These are phyloP conservation scores for Aspergillus aculeatus DNA, from an alignment of 2,329 filamentous ascomycete species.

Conservation along the genomic window DNA sequence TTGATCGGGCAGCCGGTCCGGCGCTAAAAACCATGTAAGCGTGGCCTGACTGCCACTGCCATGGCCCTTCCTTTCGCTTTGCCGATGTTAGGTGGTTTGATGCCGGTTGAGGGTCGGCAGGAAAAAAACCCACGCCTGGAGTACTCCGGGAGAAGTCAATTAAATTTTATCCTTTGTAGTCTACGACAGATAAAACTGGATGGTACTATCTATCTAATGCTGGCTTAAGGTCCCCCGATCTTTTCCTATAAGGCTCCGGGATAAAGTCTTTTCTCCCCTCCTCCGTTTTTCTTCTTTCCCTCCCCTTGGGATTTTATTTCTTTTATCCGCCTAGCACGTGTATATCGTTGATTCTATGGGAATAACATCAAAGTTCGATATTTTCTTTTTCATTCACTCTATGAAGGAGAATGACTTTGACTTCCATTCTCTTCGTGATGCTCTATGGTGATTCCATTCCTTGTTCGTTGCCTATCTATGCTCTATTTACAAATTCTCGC, in stretches of 20 bases:
- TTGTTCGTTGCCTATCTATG: neutral
- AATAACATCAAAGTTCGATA: neutral
- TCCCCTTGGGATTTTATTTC: neutral
- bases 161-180: no score
- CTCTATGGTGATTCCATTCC: neutral
- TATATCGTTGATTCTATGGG: neutral
- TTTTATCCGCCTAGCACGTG: neutral
- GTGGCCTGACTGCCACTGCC: constrained; percentile 7
- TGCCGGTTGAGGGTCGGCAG: constrained; percentile 1
- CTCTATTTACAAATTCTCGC: neutral
- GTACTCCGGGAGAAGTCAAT: neutral
- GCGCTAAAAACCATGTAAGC: constrained; percentile 5
- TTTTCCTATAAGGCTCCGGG: neutral
- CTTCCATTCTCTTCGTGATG: neutral
- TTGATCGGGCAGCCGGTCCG: constrained; percentile 17
- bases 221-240: neutral
- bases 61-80: constrained; percentile 1
- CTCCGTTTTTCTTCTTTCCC: neutral
- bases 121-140: neutral
- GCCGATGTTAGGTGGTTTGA: constrained; percentile 9
- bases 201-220: no score
- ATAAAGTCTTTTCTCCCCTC: constrained; percentile 3
- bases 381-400: neutral
- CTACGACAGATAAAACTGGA: no score
- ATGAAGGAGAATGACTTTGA: neutral